Evolutionary conservation across 352 stramenopile genomes (phyloP).

Genomic region (Globisporangium spinosum): DNA sequence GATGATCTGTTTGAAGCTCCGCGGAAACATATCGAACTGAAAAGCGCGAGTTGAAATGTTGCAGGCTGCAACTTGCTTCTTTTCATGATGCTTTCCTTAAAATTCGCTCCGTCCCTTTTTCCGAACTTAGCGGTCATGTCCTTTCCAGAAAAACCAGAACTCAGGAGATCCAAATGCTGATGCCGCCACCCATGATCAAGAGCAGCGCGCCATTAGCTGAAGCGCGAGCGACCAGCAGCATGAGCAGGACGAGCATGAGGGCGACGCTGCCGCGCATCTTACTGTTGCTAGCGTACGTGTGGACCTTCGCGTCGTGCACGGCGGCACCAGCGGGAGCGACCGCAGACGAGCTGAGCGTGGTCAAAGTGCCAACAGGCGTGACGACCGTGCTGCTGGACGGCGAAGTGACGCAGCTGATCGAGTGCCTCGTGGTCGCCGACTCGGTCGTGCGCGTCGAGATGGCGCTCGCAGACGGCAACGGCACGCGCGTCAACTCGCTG

Average conservation of each 20-base stretch:
- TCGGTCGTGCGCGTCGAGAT: conserved; percentile 47
- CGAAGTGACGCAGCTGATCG: conserved; percentile 37
- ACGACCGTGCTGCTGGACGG: conserved; percentile 40
- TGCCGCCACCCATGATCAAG: background rate
- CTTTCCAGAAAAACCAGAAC: background rate
- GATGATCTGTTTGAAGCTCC: no score
- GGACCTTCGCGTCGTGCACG: background rate
- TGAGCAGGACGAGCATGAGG: background rate
- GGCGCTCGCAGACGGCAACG: conserved; percentile 37
- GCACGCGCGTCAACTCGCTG: conserved; percentile 25
- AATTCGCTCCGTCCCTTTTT: no score
- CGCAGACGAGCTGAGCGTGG: conserved; percentile 13
- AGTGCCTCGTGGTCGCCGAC: conserved; percentile 36
- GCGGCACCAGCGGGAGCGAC: background rate
- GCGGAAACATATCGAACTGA: no score
- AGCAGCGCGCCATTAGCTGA: background rate
- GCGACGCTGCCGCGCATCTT: background rate
- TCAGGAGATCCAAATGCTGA: background rate
- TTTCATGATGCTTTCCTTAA: no score
- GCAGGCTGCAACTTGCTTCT: no score
- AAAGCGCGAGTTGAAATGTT: no score
- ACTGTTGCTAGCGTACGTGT: background rate
- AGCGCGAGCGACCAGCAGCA: background rate
- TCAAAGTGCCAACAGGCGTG: conserved; percentile 53
- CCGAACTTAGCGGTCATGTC: background rate